Percentiles rank a stretch among this genome's conserved stretches.
Evolutionary conservation across 1,139 yeast species (phyloP).

Genomic region (Geotrichum aggregatum): DNA sequence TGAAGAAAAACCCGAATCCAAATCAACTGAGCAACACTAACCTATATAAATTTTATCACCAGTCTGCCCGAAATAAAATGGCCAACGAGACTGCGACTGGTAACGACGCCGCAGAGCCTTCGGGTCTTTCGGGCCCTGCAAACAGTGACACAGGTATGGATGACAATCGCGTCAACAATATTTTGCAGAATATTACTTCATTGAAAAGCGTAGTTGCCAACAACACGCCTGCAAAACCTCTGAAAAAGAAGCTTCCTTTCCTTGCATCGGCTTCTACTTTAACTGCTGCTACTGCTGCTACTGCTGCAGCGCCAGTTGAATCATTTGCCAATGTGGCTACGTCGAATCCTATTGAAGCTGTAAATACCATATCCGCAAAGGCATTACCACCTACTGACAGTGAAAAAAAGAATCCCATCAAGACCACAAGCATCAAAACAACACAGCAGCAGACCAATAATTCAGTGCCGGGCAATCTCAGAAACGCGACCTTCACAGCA

Average conservation of each 20-base stretch:
- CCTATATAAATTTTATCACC: too few species aligned
- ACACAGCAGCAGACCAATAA: not conserved
- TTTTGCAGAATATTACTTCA: constrained; percentile 10
- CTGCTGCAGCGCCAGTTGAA: too few species aligned
- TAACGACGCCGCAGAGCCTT: too few species aligned
- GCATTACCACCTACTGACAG: too few species aligned
- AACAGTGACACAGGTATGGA: not conserved
- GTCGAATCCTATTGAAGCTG: not conserved
- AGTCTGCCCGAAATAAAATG: too few species aligned
- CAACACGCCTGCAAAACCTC: not conserved
- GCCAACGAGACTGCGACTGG: too few species aligned
- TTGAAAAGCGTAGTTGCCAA: constrained; percentile 10
- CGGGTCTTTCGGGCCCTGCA: not conserved
- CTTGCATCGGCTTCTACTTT: not conserved
- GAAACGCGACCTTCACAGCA: constrained; percentile 3
- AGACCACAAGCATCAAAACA: constrained; percentile 4
- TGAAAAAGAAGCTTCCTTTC: constrained; percentile 1
- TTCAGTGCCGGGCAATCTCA: constrained; percentile 6
- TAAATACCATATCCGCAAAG: not conserved
- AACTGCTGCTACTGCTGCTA: not conserved
- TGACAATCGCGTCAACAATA: constrained; percentile 4
- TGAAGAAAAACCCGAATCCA: not conserved
- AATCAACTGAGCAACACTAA: not conserved
- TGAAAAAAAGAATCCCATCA: too few species aligned
- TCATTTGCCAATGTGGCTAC: not conserved